phyloP scores from a whole-genome alignment of 2,329 filamentous ascomycete species.

The Ophiostoma tasmaniense region DNA sequence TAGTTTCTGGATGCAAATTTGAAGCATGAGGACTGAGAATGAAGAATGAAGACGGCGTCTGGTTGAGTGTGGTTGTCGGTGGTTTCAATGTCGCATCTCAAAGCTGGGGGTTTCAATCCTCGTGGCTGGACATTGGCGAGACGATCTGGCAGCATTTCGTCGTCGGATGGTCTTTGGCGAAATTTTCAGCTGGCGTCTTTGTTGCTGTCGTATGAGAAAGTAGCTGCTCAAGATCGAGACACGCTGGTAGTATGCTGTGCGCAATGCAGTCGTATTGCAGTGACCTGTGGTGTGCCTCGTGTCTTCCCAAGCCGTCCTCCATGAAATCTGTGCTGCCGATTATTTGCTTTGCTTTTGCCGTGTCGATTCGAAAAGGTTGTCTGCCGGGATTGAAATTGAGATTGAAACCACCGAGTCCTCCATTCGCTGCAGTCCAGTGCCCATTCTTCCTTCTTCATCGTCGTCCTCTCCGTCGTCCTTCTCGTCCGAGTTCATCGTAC shows the following conservation, averaged over 20 bases:
- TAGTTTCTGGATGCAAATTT: constrained; percentile 2
- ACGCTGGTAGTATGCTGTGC: background rate
- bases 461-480: background rate
- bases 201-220: background rate
- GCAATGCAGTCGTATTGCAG: background rate
- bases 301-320: background rate
- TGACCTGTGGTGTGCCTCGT: background rate
- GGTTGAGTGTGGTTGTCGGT: background rate
- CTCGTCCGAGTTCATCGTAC: constrained; percentile 44
- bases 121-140: background rate
- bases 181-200: background rate
- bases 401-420: background rate
- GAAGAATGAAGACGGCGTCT: background rate
- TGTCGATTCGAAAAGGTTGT: background rate
- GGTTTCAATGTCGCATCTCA: background rate
- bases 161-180: background rate
- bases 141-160: background rate
- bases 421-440: background rate
- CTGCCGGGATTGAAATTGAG: background rate
- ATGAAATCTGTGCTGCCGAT: background rate
- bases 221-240: background rate
- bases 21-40: background rate
- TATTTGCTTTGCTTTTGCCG: background rate
- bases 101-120: background rate
- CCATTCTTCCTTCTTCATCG: background rate